phyloP scores from a whole-genome alignment of 345 rosid species.

The Citropsis articulata region DNA sequence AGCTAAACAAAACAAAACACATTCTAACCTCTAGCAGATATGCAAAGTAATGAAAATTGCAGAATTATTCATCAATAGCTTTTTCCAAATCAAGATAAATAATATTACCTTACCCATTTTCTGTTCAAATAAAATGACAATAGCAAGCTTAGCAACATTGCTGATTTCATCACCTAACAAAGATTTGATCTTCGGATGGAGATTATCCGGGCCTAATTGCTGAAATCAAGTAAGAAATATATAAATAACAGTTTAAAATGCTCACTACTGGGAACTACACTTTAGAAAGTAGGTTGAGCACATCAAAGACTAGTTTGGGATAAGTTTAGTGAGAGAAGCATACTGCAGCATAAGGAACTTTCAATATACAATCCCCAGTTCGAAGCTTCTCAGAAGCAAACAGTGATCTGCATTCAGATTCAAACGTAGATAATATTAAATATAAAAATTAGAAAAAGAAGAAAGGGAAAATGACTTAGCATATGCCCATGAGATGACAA shows the following conservation, averaged over 20 bases:
- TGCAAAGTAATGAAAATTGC: neutral
- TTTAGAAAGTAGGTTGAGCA: neutral
- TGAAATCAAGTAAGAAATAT: conserved; percentile 31
- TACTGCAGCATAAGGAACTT: conserved; percentile 70
- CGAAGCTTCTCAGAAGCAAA: conserved; percentile 56
- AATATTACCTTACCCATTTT: conserved; percentile 45
- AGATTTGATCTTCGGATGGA: conserved; percentile 43
- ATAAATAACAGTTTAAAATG: conserved; percentile 1
- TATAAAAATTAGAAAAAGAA: neutral
- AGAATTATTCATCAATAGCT: neutral
- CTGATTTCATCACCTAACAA: conserved; percentile 45
- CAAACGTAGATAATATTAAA: neutral
- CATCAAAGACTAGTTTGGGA: neutral
- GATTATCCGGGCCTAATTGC: conserved; percentile 66
- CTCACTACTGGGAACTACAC: neutral
- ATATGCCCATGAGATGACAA: neutral
- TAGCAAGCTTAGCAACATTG: conserved; percentile 59
- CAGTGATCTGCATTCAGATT: conserved; percentile 47
- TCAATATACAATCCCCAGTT: conserved; percentile 66
- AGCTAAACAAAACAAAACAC: neutral
- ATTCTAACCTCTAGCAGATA: neutral
- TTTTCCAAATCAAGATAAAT: neutral
- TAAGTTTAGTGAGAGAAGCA: neutral
- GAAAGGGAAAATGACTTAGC: neutral
- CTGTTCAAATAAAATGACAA: conserved; percentile 48